Percentiles rank a stretch among this genome's conserved stretches.
phyloP scores from a whole-genome alignment of 2,329 filamentous ascomycete genomes.

The Endoconidiophora polonica region DNA sequence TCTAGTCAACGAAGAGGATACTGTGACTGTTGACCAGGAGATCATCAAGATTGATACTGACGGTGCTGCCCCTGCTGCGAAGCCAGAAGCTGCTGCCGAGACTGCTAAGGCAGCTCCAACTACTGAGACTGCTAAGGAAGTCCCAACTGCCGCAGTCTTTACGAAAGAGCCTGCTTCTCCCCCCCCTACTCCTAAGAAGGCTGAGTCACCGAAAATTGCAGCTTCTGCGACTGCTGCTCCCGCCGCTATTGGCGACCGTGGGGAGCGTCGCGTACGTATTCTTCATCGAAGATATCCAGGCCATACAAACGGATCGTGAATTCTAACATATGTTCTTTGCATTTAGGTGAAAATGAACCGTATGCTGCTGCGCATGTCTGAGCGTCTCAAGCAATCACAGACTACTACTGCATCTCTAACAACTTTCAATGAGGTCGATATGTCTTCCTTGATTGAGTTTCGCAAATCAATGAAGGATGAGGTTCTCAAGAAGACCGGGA shows the following conservation, averaged over 20 bases:
- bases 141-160: constrained; percentile 16
- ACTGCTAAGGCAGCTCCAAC: background rate
- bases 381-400: constrained; percentile 96
- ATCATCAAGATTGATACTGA: constrained; percentile 74
- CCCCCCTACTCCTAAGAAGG: constrained; percentile 10
- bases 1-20: constrained; percentile 84
- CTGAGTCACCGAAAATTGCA: constrained; percentile 13
- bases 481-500: constrained; percentile 82
- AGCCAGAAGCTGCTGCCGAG: background rate
- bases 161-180: constrained; percentile 11
- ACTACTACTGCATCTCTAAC: constrained; percentile 95
- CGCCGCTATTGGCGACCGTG: constrained; percentile 49
- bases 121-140: background rate
- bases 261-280: constrained; percentile 65
- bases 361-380: constrained; percentile 92
- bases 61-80: constrained; percentile 8
- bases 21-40: constrained; percentile 85
- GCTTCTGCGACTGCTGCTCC: constrained; percentile 14
- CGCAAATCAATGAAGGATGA: constrained; percentile 96
- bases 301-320: background rate
- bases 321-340: constrained; percentile 9
- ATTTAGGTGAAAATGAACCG: constrained; percentile 97
- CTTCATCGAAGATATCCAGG: background rate
- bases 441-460: constrained; percentile 95
- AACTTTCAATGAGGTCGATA: constrained; percentile 98